Base-by-base conservation (phyloP, 768 basidiomycete species). In the Gloeopeniophorella convolvens region DNA sequence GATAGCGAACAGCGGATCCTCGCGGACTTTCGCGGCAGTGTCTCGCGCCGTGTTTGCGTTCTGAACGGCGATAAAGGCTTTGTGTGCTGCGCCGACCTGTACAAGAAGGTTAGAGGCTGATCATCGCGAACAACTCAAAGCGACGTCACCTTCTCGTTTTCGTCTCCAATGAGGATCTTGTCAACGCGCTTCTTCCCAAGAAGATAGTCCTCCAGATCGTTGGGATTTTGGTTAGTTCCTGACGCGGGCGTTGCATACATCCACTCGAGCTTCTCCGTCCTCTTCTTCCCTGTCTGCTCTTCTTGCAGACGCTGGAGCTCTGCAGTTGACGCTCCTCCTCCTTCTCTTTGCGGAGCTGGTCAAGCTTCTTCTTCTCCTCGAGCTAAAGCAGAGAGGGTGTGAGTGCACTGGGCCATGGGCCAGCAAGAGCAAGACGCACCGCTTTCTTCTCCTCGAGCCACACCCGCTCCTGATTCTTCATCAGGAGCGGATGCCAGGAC, bases 401-500 rank as follows among this genome's bases (percentile, higher is more conserved):
- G 18, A 44, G 41, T n/a, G 31, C 1, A 43, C 16, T 37, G 20
- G 33, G 27, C 7, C 11, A 21, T 27, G 3, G 26, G 27, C 5
- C 37, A 21, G 15, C 21, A 39, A 16, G 16, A 16, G 23, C 8
- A 37, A 15, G 13, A 76, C 88, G 61, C 65, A 90, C 91, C 46
- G 93, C 92, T 65, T 89, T 86, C 79, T 95, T 93, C 70, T 99
- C 96, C 68, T 95, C 89, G 48, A 97, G 78, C 95, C 96, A 98
- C 62, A 98, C 96, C 79, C 89, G 82, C 82, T 95, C 91, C 84
- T 97, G 95, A 71, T 95, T 95, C 66, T 91, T 92, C 69, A 96
- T 69, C 70, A 95, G 88, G 77, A 93, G 83, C 78, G 94, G 94
- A 67, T 97, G 94, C 94, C 94, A 97, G 57, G 90, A 93, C 79